Base-by-base conservation (phyloP, 306 rosid genomes). In the Hippophae gyantsensis region DNA sequence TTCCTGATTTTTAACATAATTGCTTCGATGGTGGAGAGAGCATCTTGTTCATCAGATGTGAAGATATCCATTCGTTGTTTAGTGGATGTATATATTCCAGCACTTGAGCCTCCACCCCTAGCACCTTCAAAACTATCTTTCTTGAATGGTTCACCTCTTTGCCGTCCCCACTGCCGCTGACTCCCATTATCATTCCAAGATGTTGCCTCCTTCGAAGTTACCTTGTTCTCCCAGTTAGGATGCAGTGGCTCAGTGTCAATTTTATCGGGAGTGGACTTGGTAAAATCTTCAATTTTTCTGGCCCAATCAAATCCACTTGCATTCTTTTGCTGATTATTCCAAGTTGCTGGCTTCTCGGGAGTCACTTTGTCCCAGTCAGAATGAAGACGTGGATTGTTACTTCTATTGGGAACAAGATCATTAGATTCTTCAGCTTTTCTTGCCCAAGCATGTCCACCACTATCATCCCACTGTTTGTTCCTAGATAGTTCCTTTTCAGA, bases 41-140 rank as follows among this genome's bases (percentile, higher is more conserved):
- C 54, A 50, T 72, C 90, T 60, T 85, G 88, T 69, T 92, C 99
- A 54, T 86, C 96, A 23, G 96, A 52, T 6, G 96, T 73, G 73
- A 78, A 92, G 7, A 78, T 65, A 67, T 85, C 96, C 54, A 82
- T 61, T 65, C 96, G 74, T 43, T 64, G 90, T 58, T 82, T 68
- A 8, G 86, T 78, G 42, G 70, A 73, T 7, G 84, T 82, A 23
- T 1, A 73, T 27, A 75, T 45, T 63, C 69, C 72, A 46, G 73
- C 32, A 74, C 75, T 84, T 56, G 84, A 56, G 55, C 94, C 94
- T 85, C 94, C 72, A 65, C 84, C 78, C 69, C 76, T 84, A 0
- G 94, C 77, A 58, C 84, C 90, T 62, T 83, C 95, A 55, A 59
- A 69, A 1, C 65, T 82, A 26, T 60, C 76, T 72, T 79, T 81